Conservation (phyloP, 2,329 filamentous ascomycete species). For the Colletotrichum cordylinicola region DNA sequence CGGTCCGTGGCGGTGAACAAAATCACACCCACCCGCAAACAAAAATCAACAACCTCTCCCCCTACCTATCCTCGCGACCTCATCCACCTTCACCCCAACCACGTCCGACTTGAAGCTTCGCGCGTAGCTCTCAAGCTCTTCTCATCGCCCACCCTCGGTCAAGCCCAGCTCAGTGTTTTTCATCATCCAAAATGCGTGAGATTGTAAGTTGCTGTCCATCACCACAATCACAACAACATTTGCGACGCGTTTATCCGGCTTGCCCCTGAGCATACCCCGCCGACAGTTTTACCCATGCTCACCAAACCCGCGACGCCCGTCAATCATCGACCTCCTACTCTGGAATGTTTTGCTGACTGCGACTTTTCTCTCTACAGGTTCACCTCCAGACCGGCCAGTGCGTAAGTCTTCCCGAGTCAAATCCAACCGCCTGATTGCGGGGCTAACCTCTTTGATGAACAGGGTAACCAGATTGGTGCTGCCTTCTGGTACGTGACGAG, state of each 20-base stretch:
- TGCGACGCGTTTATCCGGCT: constrained; percentile 43
- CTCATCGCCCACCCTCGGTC: constrained; percentile 29
- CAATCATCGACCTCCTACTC: neutral
- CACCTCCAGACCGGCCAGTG: constrained; percentile 99
- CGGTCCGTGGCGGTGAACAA: constrained; percentile 39
- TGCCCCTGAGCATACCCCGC: constrained; percentile 38
- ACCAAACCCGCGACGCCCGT: neutral
- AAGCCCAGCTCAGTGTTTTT: constrained; percentile 25
- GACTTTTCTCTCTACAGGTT: constrained; percentile 70
- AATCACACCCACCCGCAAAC: constrained; percentile 29
- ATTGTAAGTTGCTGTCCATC: constrained; percentile 59
- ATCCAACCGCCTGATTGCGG: constrained; percentile 11
- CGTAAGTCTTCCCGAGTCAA: constrained; percentile 61
- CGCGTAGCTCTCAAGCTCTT: constrained; percentile 35
- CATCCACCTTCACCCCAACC: constrained; percentile 27
- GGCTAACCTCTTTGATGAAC: constrained; percentile 43
- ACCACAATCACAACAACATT: constrained; percentile 13
- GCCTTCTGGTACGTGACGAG: constrained; percentile 83
- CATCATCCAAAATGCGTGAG: constrained; percentile 66
- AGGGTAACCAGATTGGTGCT: constrained; percentile 99
- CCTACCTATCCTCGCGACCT: constrained; percentile 27
- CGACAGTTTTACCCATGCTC: constrained; percentile 4
- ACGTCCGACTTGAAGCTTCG: constrained; percentile 24
- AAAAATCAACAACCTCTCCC: constrained; percentile 42
- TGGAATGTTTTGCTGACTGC: constrained; percentile 56